Percentiles rank a stretch among this genome's conserved stretches.
Evolutionary conservation across 2,329 filamentous ascomycete species (phyloP).

Genomic region (Diaporthe australafricana): DNA sequence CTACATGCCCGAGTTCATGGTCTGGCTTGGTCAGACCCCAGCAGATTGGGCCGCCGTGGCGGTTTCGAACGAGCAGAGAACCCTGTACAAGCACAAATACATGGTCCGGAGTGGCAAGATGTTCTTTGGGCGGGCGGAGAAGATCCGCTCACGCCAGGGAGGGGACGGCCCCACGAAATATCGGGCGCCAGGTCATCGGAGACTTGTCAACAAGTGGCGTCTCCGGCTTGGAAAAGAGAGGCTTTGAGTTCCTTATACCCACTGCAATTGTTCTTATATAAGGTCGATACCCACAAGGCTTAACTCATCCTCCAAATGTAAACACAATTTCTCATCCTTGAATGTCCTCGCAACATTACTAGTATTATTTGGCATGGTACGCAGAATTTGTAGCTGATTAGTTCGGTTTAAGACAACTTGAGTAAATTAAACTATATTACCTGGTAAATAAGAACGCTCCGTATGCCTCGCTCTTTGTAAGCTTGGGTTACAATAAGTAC

Average conservation of each 20-base stretch:
- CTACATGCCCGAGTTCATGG: slow-evolving; percentile 1
- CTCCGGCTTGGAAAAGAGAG: background rate
- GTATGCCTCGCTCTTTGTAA: too few relatives aligned
- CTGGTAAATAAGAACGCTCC: too few relatives aligned
- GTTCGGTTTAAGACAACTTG: background rate
- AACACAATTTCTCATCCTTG: background rate
- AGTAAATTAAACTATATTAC: too few relatives aligned
- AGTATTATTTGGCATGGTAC: background rate
- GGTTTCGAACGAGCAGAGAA: background rate
- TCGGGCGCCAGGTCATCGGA: background rate
- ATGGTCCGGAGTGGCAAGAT: slow-evolving; percentile 9
- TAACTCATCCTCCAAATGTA: background rate
- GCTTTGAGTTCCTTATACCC: background rate
- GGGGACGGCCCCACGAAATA: background rate
- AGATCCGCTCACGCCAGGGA: slow-evolving; percentile 5
- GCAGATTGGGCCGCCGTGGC: background rate
- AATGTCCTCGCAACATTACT: background rate
- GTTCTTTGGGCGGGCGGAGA: slow-evolving; percentile 11
- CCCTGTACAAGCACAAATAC: background rate
- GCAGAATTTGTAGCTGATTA: background rate
- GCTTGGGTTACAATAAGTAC: too few relatives aligned
- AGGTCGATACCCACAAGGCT: background rate
- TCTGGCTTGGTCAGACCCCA: background rate
- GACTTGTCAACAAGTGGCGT: background rate
- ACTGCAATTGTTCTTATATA: background rate